These are phyloP conservation scores for Saturnispora saitoi DNA, from an alignment of 805 yeast species.

Conservation along the genomic window DNA sequence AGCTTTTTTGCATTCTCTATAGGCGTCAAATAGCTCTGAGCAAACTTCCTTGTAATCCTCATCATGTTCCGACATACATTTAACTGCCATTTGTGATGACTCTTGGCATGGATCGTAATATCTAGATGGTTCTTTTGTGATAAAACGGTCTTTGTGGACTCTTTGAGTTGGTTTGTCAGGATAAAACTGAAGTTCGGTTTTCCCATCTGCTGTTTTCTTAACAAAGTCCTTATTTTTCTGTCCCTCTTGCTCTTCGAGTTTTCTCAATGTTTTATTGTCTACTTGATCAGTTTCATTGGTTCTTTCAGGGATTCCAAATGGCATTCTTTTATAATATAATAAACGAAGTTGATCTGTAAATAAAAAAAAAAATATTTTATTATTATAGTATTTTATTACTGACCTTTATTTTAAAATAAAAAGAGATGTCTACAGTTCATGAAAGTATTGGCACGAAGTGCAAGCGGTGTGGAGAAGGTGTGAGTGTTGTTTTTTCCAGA, in stretches of 20 bases:
- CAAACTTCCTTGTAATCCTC: constrained; percentile 59
- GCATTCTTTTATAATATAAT: background rate
- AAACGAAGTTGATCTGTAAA: background rate
- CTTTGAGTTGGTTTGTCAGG: constrained; percentile 83
- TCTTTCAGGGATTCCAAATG: constrained; percentile 6
- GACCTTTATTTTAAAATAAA: background rate
- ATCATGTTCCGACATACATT: constrained; percentile 72
- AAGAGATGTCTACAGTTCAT: constrained; percentile 11
- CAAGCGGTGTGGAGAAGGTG: constrained; percentile 40
- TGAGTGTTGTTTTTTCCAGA: constrained; percentile 41
- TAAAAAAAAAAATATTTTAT: background rate
- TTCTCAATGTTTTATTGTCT: constrained; percentile 24
- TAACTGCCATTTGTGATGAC: constrained; percentile 77
- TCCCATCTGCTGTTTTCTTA: constrained; percentile 35
- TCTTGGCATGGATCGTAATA: constrained; percentile 92
- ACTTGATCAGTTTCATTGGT: constrained; percentile 17
- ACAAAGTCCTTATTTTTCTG: constrained; percentile 40
- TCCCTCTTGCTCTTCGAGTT: constrained; percentile 9
- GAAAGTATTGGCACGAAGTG: constrained; percentile 25
- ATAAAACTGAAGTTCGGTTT: constrained; percentile 50
- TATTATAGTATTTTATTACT: background rate
- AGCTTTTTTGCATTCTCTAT: constrained; percentile 80
- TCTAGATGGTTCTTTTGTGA: constrained; percentile 68
- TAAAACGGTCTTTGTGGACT: constrained; percentile 59
- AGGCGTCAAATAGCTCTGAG: constrained; percentile 83